A percentile compares a stretch with the other conserved stretches of the same genome.
Evolutionary conservation across 257 asterid species (phyloP).

Genomic region (Capsicum chinense): DNA sequence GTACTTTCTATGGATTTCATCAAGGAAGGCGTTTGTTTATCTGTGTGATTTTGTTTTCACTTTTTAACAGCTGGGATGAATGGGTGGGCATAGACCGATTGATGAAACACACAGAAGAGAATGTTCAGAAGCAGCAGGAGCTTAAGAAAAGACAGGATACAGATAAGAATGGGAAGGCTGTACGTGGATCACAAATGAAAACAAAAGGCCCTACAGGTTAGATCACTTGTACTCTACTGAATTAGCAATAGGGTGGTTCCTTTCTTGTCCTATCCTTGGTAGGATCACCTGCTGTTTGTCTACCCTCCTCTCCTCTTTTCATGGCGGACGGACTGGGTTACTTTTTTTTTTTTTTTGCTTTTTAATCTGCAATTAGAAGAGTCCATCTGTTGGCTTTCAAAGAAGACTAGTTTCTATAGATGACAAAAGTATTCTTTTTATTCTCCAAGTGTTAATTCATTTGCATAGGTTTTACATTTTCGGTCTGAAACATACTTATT

Average conservation of each 20-base stretch:
- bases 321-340: background rate
- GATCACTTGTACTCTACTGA: constrained; percentile 28
- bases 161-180: constrained; percentile 49
- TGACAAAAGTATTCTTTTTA: background rate
- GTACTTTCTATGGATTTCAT: background rate
- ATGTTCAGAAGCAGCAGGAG: constrained; percentile 54
- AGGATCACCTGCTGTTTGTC: background rate
- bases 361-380: constrained; percentile 12
- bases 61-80: constrained; percentile 81
- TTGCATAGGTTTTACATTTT: background rate
- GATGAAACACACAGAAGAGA: constrained; percentile 66
- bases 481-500: background rate
- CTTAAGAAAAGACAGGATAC: constrained; percentile 45
- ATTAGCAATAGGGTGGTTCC: background rate
- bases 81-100: constrained; percentile 62
- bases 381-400: constrained; percentile 12
- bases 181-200: constrained; percentile 51
- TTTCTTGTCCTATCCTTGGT: background rate
- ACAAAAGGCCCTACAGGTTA: constrained; percentile 53
- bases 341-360: background rate
- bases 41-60: background rate
- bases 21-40: background rate
- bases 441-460: background rate
- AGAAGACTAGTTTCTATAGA: background rate
- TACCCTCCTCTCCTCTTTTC: background rate